Conservation (phyloP, 2,329 filamentous ascomycete genomes). For the Cordyceps cateniannulata region DNA sequence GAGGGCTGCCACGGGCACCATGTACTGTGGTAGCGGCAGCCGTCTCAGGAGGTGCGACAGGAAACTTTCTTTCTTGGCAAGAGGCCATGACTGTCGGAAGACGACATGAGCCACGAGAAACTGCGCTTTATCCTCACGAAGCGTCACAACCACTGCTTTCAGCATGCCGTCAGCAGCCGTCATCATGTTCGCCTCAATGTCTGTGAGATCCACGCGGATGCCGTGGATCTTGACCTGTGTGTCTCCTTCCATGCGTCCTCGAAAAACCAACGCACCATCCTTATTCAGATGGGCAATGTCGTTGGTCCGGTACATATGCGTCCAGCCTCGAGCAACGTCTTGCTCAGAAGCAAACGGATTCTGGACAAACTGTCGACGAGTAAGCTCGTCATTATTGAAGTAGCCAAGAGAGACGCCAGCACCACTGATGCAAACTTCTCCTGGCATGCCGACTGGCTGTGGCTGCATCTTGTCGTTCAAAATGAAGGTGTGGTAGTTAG, state of each 20-base stretch:
- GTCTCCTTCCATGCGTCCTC: not conserved
- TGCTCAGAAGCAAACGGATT: not conserved
- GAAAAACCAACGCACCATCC: not conserved
- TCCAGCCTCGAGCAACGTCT: not conserved
- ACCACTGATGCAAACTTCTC: not conserved
- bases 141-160: not conserved
- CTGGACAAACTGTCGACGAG: not conserved
- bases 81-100: not conserved
- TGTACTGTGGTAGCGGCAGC: not conserved
- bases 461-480: not conserved
- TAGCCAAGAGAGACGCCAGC: not conserved
- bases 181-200: not conserved
- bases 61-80: not conserved
- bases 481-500: constrained; percentile 20
- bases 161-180: not conserved
- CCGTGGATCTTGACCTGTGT: not conserved
- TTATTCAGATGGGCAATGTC: not conserved
- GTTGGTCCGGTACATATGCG: not conserved
- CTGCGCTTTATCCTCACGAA: not conserved
- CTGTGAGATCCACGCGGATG: not conserved
- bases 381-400: constrained; percentile 3
- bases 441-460: not conserved
- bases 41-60: not conserved
- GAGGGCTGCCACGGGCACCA: not conserved
- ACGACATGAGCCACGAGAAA: not conserved